Evolutionary conservation across 768 basidiomycete genomes (phyloP).

Genomic region (Agaricus subrufescens): DNA sequence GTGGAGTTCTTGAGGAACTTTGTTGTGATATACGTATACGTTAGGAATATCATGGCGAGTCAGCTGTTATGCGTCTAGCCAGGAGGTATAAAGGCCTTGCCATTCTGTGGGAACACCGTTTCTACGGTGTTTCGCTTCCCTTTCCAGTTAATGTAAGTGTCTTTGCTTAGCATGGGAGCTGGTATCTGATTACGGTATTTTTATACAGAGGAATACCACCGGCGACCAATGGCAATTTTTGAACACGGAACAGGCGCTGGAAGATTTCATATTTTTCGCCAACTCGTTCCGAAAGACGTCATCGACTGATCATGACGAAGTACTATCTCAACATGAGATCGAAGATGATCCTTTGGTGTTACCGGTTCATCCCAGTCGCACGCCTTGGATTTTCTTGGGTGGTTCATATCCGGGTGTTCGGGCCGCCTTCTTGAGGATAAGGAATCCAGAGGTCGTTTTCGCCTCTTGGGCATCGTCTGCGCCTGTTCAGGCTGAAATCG

Average conservation of each 20-base stretch:
- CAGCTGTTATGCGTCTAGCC: conserved; percentile 42
- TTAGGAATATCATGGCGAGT: conserved; percentile 45
- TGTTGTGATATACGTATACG: neutral
- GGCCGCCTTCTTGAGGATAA: conserved; percentile 37
- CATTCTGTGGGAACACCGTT: conserved; percentile 48
- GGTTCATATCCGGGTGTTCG: conserved; percentile 47
- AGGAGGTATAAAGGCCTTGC: conserved; percentile 42
- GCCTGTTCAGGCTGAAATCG: conserved; percentile 44
- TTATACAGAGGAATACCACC: conserved; percentile 37
- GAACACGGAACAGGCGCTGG: conserved; percentile 44
- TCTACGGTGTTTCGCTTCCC: conserved; percentile 42
- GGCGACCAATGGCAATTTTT: conserved; percentile 42
- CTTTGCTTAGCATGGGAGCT: neutral
- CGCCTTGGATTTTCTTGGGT: conserved; percentile 45
- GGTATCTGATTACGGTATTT: neutral
- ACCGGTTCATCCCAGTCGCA: conserved; percentile 34
- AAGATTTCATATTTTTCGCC: conserved; percentile 47
- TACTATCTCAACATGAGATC: neutral
- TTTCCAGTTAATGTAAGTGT: conserved; percentile 39
- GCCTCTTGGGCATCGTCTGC: conserved; percentile 48
- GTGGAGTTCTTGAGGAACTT: neutral
- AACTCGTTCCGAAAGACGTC: conserved; percentile 25
- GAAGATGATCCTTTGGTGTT: conserved; percentile 7
- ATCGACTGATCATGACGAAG: conserved; percentile 5
- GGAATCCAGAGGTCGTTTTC: conserved; percentile 41